Evolutionary conservation across 176 grass and related monocot species (phyloP).

Genomic region (Zoysia pacifica): DNA sequence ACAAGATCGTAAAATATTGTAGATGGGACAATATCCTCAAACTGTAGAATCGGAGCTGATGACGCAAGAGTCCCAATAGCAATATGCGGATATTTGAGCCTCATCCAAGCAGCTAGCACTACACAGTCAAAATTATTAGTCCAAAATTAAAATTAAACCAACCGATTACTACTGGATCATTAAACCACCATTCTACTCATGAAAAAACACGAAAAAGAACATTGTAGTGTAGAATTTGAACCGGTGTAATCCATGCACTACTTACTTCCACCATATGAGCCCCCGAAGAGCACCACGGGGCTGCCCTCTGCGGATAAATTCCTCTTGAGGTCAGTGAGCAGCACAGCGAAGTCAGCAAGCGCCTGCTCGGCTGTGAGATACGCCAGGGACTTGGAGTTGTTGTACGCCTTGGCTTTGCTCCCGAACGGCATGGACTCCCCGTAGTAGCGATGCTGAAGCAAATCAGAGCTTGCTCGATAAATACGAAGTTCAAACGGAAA

Average conservation of each 20-base stretch:
- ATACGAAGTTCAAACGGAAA: not conserved
- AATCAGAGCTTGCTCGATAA: not conserved
- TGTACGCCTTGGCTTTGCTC: constrained; percentile 73
- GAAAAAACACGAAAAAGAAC: not conserved
- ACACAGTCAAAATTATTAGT: constrained; percentile 3
- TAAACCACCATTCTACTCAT: not conserved
- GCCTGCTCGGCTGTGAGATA: constrained; percentile 88
- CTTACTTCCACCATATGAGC: constrained; percentile 97
- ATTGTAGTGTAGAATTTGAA: not conserved
- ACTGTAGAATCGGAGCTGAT: constrained; percentile 92
- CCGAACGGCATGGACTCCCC: constrained; percentile 96
- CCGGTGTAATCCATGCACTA: not conserved
- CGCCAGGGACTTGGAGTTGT: constrained; percentile 67
- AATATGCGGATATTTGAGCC: constrained; percentile 92
- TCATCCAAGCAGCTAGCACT: constrained; percentile 99
- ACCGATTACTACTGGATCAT: not conserved
- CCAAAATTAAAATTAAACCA: not conserved
- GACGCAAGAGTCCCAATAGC: constrained; percentile 75
- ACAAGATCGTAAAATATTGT: constrained; percentile 86
- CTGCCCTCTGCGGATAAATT: constrained; percentile 78
- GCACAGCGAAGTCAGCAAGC: constrained; percentile 76
- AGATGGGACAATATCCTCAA: constrained; percentile 84
- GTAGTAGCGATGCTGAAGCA: constrained; percentile 88
- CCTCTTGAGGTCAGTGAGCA: constrained; percentile 72
- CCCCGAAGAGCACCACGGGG: constrained; percentile 89